phyloP scores from a whole-genome alignment of 2,329 filamentous ascomycete species.

The Epichloe baconii region DNA sequence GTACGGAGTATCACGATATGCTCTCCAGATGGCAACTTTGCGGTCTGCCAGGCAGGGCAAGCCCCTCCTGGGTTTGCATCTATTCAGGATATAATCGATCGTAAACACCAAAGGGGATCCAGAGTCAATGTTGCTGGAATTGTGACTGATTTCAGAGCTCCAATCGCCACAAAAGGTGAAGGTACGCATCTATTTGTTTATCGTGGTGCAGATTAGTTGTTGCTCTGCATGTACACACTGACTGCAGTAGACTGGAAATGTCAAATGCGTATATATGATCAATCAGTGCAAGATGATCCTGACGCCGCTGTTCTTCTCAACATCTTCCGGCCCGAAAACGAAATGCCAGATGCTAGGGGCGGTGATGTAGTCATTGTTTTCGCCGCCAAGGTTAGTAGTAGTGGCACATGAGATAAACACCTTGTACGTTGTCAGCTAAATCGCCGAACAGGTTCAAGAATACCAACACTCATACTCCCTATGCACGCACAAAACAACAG shows the following conservation, averaged over 20 bases:
- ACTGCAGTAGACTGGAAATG: slow-evolving; percentile 42
- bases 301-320: slow-evolving; percentile 32
- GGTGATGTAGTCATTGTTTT: slow-evolving; percentile 33
- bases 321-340: slow-evolving; percentile 43
- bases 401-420: not conserved
- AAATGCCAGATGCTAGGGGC: slow-evolving; percentile 34
- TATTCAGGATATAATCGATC: slow-evolving; percentile 31
- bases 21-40: slow-evolving; percentile 4
- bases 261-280: slow-evolving; percentile 47
- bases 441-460: slow-evolving; percentile 26
- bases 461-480: slow-evolving; percentile 25
- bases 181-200: slow-evolving; percentile 27
- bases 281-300: slow-evolving; percentile 32
- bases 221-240: not conserved
- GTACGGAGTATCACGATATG: not conserved
- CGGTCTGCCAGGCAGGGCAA: slow-evolving; percentile 2
- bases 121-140: slow-evolving; percentile 54
- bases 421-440: slow-evolving; percentile 1
- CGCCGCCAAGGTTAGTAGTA: slow-evolving; percentile 34
- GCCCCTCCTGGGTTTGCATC: slow-evolving; percentile 14
- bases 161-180: slow-evolving; percentile 33
- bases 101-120: slow-evolving; percentile 13
- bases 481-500: slow-evolving; percentile 27
- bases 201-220: not conserved
- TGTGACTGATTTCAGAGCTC: slow-evolving; percentile 49